Conservation (phyloP, 768 basidiomycete genomes). For the Suillus ampliporus region DNA sequence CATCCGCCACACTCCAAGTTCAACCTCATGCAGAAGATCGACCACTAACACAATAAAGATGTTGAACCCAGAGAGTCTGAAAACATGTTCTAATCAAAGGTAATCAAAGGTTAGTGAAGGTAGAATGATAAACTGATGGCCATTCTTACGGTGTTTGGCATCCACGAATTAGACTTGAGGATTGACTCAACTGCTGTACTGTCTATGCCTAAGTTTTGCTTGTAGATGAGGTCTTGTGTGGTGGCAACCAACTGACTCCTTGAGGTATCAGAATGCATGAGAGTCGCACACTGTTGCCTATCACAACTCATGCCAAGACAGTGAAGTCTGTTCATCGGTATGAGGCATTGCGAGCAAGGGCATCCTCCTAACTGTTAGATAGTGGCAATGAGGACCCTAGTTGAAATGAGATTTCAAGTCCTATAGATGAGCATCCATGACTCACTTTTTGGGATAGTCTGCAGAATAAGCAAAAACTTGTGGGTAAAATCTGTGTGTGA, state of each 20-base stretch:
- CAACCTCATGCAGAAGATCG: constrained; percentile 46
- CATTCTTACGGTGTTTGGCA: constrained; percentile 36
- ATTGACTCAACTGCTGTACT: constrained; percentile 31
- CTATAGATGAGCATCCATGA: constrained; percentile 26
- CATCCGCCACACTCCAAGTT: constrained; percentile 42
- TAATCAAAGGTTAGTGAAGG: background rate
- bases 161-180: constrained; percentile 33
- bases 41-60: constrained; percentile 33
- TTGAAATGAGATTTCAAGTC: background rate
- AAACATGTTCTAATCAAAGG: constrained; percentile 40
- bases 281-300: background rate
- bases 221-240: constrained; percentile 11
- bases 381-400: constrained; percentile 26
- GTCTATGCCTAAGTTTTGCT: constrained; percentile 33
- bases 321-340: constrained; percentile 22
- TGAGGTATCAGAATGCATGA: background rate
- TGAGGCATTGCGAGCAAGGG: constrained; percentile 37
- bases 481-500: constrained; percentile 19
- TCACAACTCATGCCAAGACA: constrained; percentile 24
- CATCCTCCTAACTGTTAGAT: constrained; percentile 30
- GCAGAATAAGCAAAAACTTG: constrained; percentile 25
- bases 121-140: constrained; percentile 11
- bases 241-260: background rate
- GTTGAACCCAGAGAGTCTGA: constrained; percentile 28
- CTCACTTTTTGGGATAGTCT: constrained; percentile 37